These are phyloP conservation scores for Saccharomyces hybrid DNA, from an alignment of 1,139 yeast genomes.

Conservation along the genomic window DNA sequence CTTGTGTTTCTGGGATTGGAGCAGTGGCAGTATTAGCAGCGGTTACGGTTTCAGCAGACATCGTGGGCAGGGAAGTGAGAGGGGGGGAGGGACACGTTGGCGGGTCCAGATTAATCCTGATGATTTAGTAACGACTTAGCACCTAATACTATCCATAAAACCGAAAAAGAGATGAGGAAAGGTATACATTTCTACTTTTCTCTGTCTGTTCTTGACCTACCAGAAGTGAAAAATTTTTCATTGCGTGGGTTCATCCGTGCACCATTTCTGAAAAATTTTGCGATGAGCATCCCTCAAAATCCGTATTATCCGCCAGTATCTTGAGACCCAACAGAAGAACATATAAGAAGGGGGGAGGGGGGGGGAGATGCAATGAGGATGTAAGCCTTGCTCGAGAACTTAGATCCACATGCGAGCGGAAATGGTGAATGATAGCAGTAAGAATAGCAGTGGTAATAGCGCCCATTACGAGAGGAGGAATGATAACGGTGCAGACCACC, in stretches of 20 bases:
- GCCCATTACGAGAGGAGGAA: neutral
- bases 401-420: neutral
- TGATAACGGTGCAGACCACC: neutral
- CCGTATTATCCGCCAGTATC: neutral
- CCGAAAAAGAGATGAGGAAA: neutral
- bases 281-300: slow-evolving; percentile 1
- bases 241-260: neutral
- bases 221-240: neutral
- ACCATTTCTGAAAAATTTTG: neutral
- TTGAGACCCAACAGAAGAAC: neutral
- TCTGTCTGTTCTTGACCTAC: too few species aligned
- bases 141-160: neutral
- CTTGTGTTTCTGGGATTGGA: slow-evolving; percentile 10
- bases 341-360: neutral
- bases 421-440: neutral
- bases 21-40: slow-evolving; percentile 15
- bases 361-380: neutral
- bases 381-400: neutral
- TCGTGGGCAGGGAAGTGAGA: too few species aligned
- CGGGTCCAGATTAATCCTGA: neutral
- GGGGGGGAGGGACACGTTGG: neutral
- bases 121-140: neutral
- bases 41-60: slow-evolving; percentile 8
- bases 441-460: neutral
- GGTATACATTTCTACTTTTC: neutral